Evolutionary conservation across 2,329 filamentous ascomycete genomes (phyloP).

Genomic region (Arthrobotrys sphaeroides): DNA sequence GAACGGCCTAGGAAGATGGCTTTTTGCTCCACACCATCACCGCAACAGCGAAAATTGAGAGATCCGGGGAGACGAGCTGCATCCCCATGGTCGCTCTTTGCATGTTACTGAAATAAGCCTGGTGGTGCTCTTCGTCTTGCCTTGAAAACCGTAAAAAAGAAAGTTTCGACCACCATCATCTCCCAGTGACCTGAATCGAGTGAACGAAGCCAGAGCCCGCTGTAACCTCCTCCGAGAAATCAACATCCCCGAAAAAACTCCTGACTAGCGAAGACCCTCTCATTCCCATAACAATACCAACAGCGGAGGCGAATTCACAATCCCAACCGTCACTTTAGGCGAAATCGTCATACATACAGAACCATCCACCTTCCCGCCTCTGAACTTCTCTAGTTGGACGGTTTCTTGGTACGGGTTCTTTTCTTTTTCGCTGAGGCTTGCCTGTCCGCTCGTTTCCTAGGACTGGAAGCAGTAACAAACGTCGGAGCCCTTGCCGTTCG

Average conservation of each 20-base stretch:
- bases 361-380: conserved; percentile 6
- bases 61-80: conserved; percentile 52
- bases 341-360: conserved; percentile 40
- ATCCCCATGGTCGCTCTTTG: conserved; percentile 23
- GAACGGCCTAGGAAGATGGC: conserved; percentile 32
- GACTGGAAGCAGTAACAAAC: conserved; percentile 25
- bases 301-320: conserved; percentile 33
- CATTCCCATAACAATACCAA: conserved; percentile 16
- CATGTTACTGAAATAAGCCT: conserved; percentile 39
- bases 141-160: conserved; percentile 20
- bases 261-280: conserved; percentile 19
- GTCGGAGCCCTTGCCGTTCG: conserved; percentile 53
- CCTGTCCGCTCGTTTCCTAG: conserved; percentile 23
- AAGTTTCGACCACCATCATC: conserved; percentile 20
- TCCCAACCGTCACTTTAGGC: conserved; percentile 47
- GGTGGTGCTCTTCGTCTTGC: conserved; percentile 14
- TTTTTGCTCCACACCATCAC: conserved; percentile 50
- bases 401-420: conserved; percentile 21
- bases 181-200: not conserved
- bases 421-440: conserved; percentile 23
- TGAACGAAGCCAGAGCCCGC: conserved; percentile 1
- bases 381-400: conserved; percentile 12
- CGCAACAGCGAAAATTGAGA: conserved; percentile 30
- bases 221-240: conserved; percentile 22
- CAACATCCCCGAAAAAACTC: conserved; percentile 24